Evolutionary conservation across 805 yeast species (phyloP).

Genomic region (Hagleromyces aurorensis): DNA sequence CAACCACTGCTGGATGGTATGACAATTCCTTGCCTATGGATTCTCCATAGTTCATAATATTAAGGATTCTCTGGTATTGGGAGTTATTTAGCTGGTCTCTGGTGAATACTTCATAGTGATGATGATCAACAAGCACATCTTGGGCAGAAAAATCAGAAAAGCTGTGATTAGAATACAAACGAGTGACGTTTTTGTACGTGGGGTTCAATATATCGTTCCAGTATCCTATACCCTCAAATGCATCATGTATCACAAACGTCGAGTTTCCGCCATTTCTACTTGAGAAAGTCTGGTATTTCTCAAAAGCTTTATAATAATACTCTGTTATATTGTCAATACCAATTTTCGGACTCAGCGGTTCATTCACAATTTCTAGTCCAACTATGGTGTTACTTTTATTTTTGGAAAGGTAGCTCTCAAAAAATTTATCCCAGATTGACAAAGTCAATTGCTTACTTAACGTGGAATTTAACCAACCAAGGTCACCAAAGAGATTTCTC

Average conservation of each 20-base stretch:
- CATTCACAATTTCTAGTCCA: conserved; percentile 66
- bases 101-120: conserved; percentile 82
- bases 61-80: conserved; percentile 26
- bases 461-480: conserved; percentile 37
- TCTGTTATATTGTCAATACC: conserved; percentile 32
- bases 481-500: conserved; percentile 36
- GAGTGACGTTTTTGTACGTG: conserved; percentile 22
- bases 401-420: conserved; percentile 37
- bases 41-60: conserved; percentile 29
- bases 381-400: conserved; percentile 43
- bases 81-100: conserved; percentile 47
- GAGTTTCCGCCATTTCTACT: conserved; percentile 30
- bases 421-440: conserved; percentile 42
- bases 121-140: conserved; percentile 75
- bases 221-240: conserved; percentile 46
- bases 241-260: conserved; percentile 54
- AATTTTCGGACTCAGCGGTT: conserved; percentile 53
- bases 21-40: conserved; percentile 28
- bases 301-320: conserved; percentile 30
- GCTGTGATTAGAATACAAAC: conserved; percentile 33
- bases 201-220: conserved; percentile 44
- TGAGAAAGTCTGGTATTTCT: conserved; percentile 15
- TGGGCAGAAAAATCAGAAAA: conserved; percentile 37
- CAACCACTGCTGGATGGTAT: conserved; percentile 46
- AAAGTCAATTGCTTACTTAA: conserved; percentile 42